A percentile compares a stretch with the other conserved stretches of the same genome.
Evolutionary conservation across 2,329 filamentous ascomycete genomes (phyloP).

Genomic region (Coniochaeta ligniaria): DNA sequence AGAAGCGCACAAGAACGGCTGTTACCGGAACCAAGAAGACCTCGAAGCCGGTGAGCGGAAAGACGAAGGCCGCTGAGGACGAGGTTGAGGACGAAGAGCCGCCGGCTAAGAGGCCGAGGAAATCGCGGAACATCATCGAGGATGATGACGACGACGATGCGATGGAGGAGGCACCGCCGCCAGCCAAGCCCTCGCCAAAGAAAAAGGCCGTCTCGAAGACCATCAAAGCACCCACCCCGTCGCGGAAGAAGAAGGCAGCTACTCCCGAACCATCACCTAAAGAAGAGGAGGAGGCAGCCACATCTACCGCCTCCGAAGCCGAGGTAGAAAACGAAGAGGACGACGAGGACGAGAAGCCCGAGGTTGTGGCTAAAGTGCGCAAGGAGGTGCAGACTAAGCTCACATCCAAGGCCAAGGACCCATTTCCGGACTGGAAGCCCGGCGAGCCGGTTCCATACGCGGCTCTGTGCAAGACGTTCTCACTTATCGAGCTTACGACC

Average conservation of each 20-base stretch:
- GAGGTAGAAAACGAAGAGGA: constrained; percentile 39
- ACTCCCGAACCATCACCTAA: constrained; percentile 17
- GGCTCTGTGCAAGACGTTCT: constrained; percentile 90
- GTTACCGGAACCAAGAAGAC: constrained; percentile 11
- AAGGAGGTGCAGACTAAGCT: constrained; percentile 75
- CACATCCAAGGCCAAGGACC: constrained; percentile 61
- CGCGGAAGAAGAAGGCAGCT: constrained; percentile 12
- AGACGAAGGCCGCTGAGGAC: constrained; percentile 31
- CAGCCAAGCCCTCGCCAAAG: constrained; percentile 15
- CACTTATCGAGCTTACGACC: constrained; percentile 87
- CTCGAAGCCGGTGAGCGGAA: constrained; percentile 22
- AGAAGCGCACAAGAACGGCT: constrained; percentile 33
- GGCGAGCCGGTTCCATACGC: constrained; percentile 89
- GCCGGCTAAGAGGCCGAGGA: constrained; percentile 49
- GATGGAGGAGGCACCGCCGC: constrained; percentile 24
- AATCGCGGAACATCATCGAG: constrained; percentile 37
- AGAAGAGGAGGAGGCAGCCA: constrained; percentile 35
- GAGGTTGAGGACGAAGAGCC: constrained; percentile 53
- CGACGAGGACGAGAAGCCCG: constrained; percentile 59
- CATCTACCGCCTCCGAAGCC: constrained; percentile 41
- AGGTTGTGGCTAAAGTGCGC: constrained; percentile 65
- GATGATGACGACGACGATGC: constrained; percentile 45
- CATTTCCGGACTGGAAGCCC: constrained; percentile 92
- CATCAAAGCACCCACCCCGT: constrained; percentile 13
- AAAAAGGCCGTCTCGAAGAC: constrained; percentile 19